Conservation (phyloP, 2,329 filamentous ascomycete species). For the Beauveria scarabaeidicola region DNA sequence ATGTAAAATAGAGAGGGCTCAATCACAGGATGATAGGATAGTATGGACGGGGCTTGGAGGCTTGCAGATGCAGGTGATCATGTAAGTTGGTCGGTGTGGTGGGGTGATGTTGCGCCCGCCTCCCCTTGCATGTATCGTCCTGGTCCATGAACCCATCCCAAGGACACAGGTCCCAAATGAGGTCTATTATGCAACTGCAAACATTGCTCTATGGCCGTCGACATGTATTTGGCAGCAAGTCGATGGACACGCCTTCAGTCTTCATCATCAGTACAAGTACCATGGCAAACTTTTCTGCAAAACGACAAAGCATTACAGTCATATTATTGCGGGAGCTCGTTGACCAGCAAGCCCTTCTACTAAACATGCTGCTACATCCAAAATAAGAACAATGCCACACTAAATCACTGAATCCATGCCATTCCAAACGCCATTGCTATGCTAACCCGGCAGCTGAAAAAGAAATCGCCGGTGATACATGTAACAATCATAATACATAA, state of each 20-base stretch:
- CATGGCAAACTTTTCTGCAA: background rate
- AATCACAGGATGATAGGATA: background rate
- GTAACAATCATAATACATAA: conserved; percentile 11
- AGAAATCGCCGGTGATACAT: background rate
- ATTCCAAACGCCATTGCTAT: conserved; percentile 10
- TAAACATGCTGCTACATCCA: conserved; percentile 1
- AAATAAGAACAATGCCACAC: background rate
- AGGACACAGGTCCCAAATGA: background rate
- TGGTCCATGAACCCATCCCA: background rate
- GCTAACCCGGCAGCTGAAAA: conserved; percentile 4
- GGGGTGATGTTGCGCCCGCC: conserved; percentile 1
- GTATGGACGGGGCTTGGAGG: background rate
- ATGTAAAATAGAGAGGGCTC: background rate
- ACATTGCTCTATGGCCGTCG: background rate
- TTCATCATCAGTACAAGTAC: no score
- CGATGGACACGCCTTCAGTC: background rate
- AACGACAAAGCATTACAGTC: background rate
- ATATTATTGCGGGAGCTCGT: background rate
- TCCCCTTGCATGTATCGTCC: background rate
- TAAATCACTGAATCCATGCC: background rate
- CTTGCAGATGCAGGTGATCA: conserved; percentile 8
- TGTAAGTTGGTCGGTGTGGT: conserved; percentile 2
- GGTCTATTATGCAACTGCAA: background rate
- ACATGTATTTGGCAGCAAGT: background rate
- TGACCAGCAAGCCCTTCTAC: background rate